Percentiles rank a stretch among this genome's conserved stretches.
phyloP scores from a whole-genome alignment of 768 basidiomycete genomes.

The Hydnomerulius pinastri region DNA sequence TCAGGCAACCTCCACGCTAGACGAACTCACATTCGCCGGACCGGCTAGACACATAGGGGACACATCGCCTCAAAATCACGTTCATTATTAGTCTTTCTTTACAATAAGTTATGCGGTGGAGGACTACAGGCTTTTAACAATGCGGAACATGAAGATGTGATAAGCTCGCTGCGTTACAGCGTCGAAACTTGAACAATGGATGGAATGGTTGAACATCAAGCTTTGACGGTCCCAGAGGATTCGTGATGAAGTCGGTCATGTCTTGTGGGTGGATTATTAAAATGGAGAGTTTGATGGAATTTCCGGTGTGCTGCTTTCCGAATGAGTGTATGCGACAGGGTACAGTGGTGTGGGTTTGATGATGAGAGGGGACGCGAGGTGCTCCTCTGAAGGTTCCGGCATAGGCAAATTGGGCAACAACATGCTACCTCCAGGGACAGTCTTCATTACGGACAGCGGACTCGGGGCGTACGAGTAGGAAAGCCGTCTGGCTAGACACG shows the following conservation, averaged over 20 bases:
- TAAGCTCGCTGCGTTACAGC: no score
- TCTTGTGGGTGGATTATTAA: neutral
- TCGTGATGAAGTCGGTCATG: neutral
- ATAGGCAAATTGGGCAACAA: neutral
- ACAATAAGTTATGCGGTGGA: neutral
- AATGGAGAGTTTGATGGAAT: slow-evolving; percentile 1
- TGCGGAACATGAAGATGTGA: no score
- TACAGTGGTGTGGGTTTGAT: slow-evolving; percentile 32
- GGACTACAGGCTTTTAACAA: slow-evolving; percentile 20
- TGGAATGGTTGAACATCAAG: no score
- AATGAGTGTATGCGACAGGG: slow-evolving; percentile 25
- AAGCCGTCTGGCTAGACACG: slow-evolving; percentile 10
- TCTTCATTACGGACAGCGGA: slow-evolving; percentile 3
- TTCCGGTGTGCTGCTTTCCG: slow-evolving; percentile 6
- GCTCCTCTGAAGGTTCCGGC: slow-evolving; percentile 10
- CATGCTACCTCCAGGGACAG: slow-evolving; percentile 2
- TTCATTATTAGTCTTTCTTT: slow-evolving; percentile 1
- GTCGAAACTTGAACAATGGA: neutral
- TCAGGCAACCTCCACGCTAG: no score
- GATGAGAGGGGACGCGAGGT: slow-evolving; percentile 19
- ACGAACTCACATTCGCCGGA: no score
- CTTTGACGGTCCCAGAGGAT: neutral
- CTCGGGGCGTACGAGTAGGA: slow-evolving; percentile 6
- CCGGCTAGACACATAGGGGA: no score
- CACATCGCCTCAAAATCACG: no score